Base-by-base conservation (phyloP, 495 filamentous ascomycete species). In the Aspergillus affinis region DNA sequence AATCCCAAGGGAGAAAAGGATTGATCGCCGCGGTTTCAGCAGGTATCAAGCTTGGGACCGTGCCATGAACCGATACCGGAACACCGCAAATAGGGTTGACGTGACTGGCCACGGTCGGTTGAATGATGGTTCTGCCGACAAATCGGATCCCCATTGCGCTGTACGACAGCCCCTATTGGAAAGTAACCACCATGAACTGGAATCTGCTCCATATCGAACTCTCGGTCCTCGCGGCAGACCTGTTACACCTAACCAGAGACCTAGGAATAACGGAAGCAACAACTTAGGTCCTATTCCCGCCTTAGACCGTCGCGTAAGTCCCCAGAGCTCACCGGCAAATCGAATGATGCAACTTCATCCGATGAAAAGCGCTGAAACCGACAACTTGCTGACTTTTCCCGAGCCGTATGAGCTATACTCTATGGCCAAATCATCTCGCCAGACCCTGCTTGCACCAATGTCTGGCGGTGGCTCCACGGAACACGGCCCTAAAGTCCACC, bases 11-110 rank as follows among this genome's bases (percentile, higher is more conserved):
- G 70, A 69, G 23, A 63, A 63, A 26, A 68, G 69, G 54, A 64
- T 73, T 65, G 72, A 78, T 52, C 75, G 78, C 54, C 76, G 78
- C 48, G 78, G 76, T n/a, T 80, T 80, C 51, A 78, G 71, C 65
- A 72, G 78, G 62, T 80, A 80, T 55, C 71, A 79, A 65, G 78
- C 76, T 52, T 80, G 78, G 78, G 75, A 78, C 50, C 75, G 75
- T 51, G 77, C 77, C 12, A 64, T 78, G 49, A 70, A 72, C 59
- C 68, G 72, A 46, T 78, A 78, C 58, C 72, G 74, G 46, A 70
- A 71, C 21, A 58, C 65, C 32, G 63, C 64, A 32, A 70, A 63
- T 36, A 59, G 44, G 9, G 52, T 65, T 53, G 54, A 61, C 29
- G 61, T 41, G 9, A 55, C 65, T 51, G 54, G 61, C 29, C 64